Percentiles rank a stretch among this genome's conserved stretches.
These are phyloP conservation scores for Solanum stenotomum DNA, from an alignment of 257 asterid species.

Conservation along the genomic window DNA sequence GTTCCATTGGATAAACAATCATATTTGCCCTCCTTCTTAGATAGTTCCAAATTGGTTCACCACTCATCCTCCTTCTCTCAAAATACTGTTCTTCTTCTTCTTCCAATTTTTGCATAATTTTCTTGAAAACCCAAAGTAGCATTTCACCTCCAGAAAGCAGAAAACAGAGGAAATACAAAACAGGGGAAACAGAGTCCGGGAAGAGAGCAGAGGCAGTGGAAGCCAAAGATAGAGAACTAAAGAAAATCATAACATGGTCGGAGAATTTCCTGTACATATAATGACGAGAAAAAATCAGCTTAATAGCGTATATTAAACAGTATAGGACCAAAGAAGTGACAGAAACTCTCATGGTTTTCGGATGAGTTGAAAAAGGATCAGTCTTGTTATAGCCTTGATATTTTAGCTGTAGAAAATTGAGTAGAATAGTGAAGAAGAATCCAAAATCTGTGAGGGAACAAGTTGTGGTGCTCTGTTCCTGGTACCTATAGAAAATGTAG, in stretches of 20 bases:
- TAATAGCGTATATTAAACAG: not conserved
- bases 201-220: not conserved
- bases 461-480: not conserved
- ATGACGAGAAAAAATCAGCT: not conserved
- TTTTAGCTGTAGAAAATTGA: not conserved
- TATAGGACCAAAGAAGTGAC: not conserved
- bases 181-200: not conserved
- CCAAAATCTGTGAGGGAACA: not conserved
- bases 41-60: not conserved
- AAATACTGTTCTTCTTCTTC: not conserved
- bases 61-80: not conserved
- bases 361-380: slow-evolving; percentile 1
- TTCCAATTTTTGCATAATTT: not conserved
- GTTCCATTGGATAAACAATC: too few relatives aligned
- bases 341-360: not conserved
- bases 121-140: not conserved
- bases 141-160: not conserved
- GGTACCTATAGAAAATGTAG: not conserved
- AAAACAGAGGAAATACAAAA: not conserved
- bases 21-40: not conserved
- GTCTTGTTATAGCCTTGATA: not conserved
- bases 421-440: not conserved
- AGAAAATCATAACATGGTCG: not conserved
- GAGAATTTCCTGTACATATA: not conserved
- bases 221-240: not conserved